Percentiles rank a stretch among this genome's conserved stretches.
phyloP scores from a whole-genome alignment of 371 early-diverging fungal species.

The Mucor plumbeus region DNA sequence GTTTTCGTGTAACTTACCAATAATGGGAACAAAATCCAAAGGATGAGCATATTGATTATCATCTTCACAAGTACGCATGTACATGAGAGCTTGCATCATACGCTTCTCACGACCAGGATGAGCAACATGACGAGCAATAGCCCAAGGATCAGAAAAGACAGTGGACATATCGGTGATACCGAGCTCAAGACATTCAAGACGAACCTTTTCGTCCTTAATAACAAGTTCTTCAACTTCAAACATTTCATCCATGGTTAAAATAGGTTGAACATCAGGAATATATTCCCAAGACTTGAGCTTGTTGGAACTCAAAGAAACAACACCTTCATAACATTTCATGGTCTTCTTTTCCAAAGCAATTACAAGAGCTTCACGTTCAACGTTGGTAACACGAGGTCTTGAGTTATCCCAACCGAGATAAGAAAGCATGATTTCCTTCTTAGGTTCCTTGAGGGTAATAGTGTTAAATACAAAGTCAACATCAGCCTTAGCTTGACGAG shows the following conservation, averaged over 20 bases:
- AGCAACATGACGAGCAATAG: constrained; percentile 52
- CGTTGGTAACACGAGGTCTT: constrained; percentile 35
- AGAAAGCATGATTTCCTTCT: constrained; percentile 48
- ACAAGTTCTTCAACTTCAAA: constrained; percentile 53
- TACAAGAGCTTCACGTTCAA: constrained; percentile 56
- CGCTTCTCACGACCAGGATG: constrained; percentile 50
- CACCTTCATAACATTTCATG: constrained; percentile 49
- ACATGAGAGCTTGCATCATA: constrained; percentile 59
- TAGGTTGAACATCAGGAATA: constrained; percentile 55
- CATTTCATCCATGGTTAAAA: constrained; percentile 58
- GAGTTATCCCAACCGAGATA: constrained; percentile 54
- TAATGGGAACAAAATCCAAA: constrained; percentile 57
- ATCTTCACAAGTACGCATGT: constrained; percentile 57
- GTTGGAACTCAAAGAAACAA: constrained; percentile 40
- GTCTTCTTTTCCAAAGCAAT: constrained; percentile 43
- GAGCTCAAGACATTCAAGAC: constrained; percentile 48
- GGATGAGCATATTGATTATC: constrained; percentile 63
- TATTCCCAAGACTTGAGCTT: constrained; percentile 41
- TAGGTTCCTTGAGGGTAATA: constrained; percentile 56
- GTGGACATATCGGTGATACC: constrained; percentile 56
- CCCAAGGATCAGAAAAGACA: constrained; percentile 58
- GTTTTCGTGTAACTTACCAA: constrained; percentile 35
- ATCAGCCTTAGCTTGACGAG: constrained; percentile 38
- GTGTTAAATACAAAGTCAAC: constrained; percentile 55
- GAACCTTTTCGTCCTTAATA: constrained; percentile 44